Conservation (phyloP, 2,329 filamentous ascomycete genomes). For the Exophiala sp. region DNA sequence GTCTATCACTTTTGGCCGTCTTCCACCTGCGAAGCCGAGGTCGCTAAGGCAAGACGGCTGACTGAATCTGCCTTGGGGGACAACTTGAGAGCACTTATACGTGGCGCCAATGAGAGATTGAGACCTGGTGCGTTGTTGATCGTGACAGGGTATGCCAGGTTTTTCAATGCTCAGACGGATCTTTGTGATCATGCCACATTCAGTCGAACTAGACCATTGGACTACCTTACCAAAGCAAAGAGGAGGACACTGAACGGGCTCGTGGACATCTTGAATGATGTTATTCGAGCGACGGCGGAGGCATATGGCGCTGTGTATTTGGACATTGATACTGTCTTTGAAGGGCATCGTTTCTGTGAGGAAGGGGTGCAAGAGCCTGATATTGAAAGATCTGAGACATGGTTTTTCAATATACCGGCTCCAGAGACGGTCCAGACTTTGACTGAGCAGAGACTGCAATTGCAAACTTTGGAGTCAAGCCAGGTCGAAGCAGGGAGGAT, state of each 20-base stretch:
- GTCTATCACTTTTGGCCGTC: constrained; percentile 28
- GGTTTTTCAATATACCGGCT: constrained; percentile 30
- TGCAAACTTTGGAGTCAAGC: not conserved
- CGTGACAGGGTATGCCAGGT: constrained; percentile 27
- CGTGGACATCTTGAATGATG: constrained; percentile 27
- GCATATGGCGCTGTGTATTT: constrained; percentile 28
- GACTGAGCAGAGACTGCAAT: not conserved
- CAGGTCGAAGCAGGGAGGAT: not conserved
- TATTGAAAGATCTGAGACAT: constrained; percentile 26
- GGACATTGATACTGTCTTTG: constrained; percentile 28
- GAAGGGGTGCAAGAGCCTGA: constrained; percentile 25
- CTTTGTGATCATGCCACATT: constrained; percentile 27
- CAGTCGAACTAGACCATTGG: constrained; percentile 25
- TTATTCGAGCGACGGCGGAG: constrained; percentile 27
- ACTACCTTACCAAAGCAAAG: constrained; percentile 26
- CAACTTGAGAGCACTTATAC: constrained; percentile 21
- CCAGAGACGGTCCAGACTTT: not conserved
- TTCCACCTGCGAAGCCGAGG: constrained; percentile 21
- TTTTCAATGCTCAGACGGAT: constrained; percentile 28
- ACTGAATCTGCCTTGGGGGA: constrained; percentile 27
- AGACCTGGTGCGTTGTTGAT: constrained; percentile 21
- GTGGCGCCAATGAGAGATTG: constrained; percentile 5
- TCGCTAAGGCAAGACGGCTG: constrained; percentile 18
- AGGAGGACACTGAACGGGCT: constrained; percentile 28
- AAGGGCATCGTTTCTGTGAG: constrained; percentile 31